Conservation (phyloP, 768 basidiomycete genomes). For the Calvatia gigantea region DNA sequence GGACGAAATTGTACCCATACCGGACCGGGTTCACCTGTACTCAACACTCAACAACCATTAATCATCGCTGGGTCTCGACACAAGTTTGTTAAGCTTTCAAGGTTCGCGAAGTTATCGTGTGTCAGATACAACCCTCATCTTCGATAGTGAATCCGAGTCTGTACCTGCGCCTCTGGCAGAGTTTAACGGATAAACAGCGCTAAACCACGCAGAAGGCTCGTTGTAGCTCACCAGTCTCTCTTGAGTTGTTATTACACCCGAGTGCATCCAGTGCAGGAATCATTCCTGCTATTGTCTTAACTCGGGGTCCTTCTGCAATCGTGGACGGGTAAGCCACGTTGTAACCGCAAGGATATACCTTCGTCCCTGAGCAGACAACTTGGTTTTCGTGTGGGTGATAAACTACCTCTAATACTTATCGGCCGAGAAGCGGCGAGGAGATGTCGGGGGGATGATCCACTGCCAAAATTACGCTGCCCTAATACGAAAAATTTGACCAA, state of each 20-base stretch:
- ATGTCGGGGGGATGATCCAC: too few relatives aligned
- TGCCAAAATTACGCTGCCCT: too few relatives aligned
- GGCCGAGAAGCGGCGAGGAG: background rate
- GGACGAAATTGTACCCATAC: background rate
- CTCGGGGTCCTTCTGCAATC: background rate
- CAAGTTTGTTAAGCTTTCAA: constrained; percentile 5
- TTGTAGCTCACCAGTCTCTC: background rate
- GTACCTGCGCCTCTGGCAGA: too few relatives aligned
- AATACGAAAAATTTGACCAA: too few relatives aligned
- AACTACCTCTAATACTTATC: background rate
- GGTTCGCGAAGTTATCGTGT: background rate
- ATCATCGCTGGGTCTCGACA: background rate
- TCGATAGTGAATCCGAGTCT: too few relatives aligned
- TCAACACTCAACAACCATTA: background rate
- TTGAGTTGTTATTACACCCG: background rate
- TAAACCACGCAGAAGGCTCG: background rate
- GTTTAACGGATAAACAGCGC: background rate
- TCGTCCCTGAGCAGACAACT: background rate
- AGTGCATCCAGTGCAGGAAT: too few relatives aligned
- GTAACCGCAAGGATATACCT: constrained; percentile 1
- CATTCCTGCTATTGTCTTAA: background rate
- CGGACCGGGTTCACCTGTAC: too few relatives aligned
- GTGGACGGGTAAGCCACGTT: background rate
- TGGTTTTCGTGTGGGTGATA: background rate
- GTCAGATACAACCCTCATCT: too few relatives aligned